A percentile compares a stretch with the other conserved stretches of the same genome.
Conservation (phyloP, 352 stramenopile genomes). For the Thalassiosira delicatula region DNA sequence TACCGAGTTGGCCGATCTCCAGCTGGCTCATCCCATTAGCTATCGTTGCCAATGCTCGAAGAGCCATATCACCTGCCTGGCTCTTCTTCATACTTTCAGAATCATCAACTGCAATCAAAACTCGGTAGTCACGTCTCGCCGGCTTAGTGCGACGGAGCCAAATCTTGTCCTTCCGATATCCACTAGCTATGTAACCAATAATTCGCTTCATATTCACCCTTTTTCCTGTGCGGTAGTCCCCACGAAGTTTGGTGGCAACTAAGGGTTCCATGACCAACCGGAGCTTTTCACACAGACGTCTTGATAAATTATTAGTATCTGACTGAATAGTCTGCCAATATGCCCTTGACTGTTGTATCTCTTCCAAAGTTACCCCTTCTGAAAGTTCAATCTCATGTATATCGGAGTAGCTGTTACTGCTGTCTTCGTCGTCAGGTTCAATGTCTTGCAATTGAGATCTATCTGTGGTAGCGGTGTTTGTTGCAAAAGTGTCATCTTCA, state of each 20-base stretch:
- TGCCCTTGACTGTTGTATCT: conserved; percentile 61
- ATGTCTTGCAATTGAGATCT: conserved; percentile 80
- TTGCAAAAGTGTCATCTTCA: conserved; percentile 77
- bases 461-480: conserved; percentile 61
- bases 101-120: conserved; percentile 99
- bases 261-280: conserved; percentile 97
- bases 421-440: conserved; percentile 31
- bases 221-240: conserved; percentile 99
- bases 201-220: conserved; percentile 99
- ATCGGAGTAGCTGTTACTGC: conserved; percentile 38
- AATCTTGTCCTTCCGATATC: conserved; percentile 99
- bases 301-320: conserved; percentile 90
- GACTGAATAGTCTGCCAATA: conserved; percentile 93
- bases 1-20: conserved; percentile 93
- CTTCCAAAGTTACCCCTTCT: conserved; percentile 58
- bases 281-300: conserved; percentile 98
- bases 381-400: conserved; percentile 82
- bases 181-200: conserved; percentile 99
- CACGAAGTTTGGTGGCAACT: conserved; percentile 96
- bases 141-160: conserved; percentile 98
- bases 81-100: conserved; percentile 99
- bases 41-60: conserved; percentile 95
- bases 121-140: conserved; percentile 97
- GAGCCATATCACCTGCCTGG: conserved; percentile 92
- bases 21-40: conserved; percentile 97